Base-by-base conservation (phyloP, 306 rosid species). In the Lablab purpureus region DNA sequence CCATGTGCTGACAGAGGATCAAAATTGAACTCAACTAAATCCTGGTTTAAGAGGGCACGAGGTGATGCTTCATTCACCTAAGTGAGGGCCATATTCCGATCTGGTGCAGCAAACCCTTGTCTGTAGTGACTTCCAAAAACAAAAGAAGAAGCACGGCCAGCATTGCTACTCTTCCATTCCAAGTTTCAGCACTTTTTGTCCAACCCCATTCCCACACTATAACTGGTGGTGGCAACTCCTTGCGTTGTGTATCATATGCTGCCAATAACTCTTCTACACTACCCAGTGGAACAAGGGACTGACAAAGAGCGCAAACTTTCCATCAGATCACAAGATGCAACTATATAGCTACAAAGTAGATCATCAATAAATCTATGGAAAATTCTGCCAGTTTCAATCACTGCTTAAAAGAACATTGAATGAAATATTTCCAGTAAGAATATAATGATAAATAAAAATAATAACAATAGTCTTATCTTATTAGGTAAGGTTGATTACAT, bases 141-240 rank as follows among this genome's bases (percentile, higher is more conserved):
- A 92, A 69, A 27, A 92, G 83, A 71, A 89, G 90, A 15, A 92
- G 88, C 82, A 92, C 91, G 7, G 96, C 96, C 74, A 92, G 83
- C 97, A 92, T 92, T 17, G 97, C 96, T 41, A 89, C 94, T 83
- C 97, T 88, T 66, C 97, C 96, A 27, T 90, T 92, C 97, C 97
- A 92, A 17, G 97, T 92, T 85, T 92, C 97, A 0, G 97, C 96
- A 58, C 97, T 92, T 79, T 84, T 90, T 18, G 97, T 92, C 96
- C 96, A 92, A 77, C 97, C 97, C 97, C 97, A 92, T 85, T 92
- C 92, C 97, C 79, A 74, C 74, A 92, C 80, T 11, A 87, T 82
- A 50, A 92, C 96, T 2, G 92, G 97, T 25, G 96, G 86, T 0
- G 97, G 97, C 56, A 92, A 83, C 87, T 90, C 96, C 81, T 85